Conservation (phyloP, 371 early-diverging fungal genomes). For the Lichtheimia ornata region DNA sequence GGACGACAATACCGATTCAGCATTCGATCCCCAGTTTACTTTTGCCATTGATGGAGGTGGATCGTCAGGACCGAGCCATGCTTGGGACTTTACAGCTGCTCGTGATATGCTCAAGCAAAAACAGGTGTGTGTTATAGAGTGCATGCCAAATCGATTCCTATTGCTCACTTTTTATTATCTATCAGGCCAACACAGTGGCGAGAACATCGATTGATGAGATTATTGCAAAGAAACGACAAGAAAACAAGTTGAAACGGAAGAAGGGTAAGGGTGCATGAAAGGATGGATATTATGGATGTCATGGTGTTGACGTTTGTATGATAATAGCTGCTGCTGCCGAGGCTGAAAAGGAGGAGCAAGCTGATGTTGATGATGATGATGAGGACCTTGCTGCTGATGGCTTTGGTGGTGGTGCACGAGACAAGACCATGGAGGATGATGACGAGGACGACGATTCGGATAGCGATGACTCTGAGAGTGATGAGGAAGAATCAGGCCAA, state of each 20-base stretch:
- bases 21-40: slow-evolving; percentile 69
- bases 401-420: slow-evolving; percentile 59
- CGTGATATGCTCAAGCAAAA: slow-evolving; percentile 69
- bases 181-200: slow-evolving; percentile 20
- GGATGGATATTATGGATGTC: neutral
- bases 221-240: slow-evolving; percentile 65
- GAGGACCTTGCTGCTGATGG: slow-evolving; percentile 56
- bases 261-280: slow-evolving; percentile 29
- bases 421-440: slow-evolving; percentile 33
- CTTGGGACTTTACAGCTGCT: slow-evolving; percentile 86
- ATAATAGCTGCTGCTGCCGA: slow-evolving; percentile 26
- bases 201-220: slow-evolving; percentile 67
- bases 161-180: neutral
- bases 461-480: slow-evolving; percentile 15
- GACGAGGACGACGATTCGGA: slow-evolving; percentile 19
- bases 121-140: slow-evolving; percentile 29
- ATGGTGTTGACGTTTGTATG: slow-evolving; percentile 10
- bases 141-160: neutral
- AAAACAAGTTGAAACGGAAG: slow-evolving; percentile 40
- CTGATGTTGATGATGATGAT: slow-evolving; percentile 39
- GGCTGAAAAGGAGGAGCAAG: slow-evolving; percentile 35
- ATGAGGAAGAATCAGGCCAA: slow-evolving; percentile 28
- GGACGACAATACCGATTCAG: slow-evolving; percentile 42
- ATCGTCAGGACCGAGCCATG: slow-evolving; percentile 53
- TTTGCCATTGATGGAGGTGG: slow-evolving; percentile 78